Evolutionary conservation across 306 rosid genomes (phyloP).

Genomic region (Canavalia ensiformis): DNA sequence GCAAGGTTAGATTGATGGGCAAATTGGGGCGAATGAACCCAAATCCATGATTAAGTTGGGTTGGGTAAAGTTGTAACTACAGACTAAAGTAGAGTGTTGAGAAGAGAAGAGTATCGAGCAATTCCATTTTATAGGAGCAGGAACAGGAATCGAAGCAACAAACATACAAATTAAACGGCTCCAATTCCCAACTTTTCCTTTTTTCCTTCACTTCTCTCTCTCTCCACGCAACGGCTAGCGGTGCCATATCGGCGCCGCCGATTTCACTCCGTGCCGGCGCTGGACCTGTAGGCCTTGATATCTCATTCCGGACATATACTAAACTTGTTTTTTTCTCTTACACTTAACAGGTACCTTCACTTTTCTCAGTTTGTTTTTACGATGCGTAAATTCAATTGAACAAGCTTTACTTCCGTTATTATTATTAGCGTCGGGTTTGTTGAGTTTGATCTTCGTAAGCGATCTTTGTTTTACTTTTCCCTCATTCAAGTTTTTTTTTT

Average conservation of each 20-base stretch:
- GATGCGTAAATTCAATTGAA: not conserved
- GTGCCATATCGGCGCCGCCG: slow-evolving; percentile 49
- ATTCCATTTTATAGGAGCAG: too few species aligned
- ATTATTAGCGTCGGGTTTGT: not conserved
- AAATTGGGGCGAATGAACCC: too few species aligned
- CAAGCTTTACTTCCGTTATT: not conserved
- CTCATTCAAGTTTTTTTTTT: not conserved
- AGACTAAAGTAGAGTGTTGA: too few species aligned
- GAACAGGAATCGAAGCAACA: not conserved
- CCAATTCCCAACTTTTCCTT: not conserved
- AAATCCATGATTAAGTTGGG: too few species aligned
- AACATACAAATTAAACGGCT: slow-evolving; percentile 9
- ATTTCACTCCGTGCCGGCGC: slow-evolving; percentile 42
- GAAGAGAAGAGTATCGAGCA: too few species aligned
- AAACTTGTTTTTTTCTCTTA: slow-evolving; percentile 3
- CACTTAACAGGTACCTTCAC: not conserved
- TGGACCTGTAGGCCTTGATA: slow-evolving; percentile 8
- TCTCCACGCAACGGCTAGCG: slow-evolving; percentile 48
- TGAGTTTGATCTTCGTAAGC: not conserved
- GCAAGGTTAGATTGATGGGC: too few species aligned
- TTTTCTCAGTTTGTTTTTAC: not conserved
- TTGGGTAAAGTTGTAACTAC: too few species aligned
- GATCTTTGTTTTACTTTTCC: slow-evolving; percentile 32
- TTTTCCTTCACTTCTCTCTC: not conserved
- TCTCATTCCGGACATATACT: slow-evolving; percentile 16